Evolutionary conservation across 352 stramenopile species (phyloP), one percentile per base, ranked within the genome.

Genomic region (Globisporangium camurandrum): DNA sequence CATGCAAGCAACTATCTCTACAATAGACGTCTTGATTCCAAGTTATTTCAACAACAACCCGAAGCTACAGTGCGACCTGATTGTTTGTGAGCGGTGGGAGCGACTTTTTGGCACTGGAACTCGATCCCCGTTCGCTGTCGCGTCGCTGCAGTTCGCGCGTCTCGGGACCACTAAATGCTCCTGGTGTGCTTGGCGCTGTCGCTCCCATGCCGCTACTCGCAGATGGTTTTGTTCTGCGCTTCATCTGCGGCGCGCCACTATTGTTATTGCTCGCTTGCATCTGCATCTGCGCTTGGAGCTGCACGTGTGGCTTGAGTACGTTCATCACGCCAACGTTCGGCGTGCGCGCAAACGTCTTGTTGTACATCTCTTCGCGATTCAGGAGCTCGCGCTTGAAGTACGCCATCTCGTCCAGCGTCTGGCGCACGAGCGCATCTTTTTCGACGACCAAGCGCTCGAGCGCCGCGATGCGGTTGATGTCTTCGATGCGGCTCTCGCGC

Each of bases 331-430:
- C 88, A 3, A 97, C 86, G 37, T 95, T 95, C 0, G 86, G 85
- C 10, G 69, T 63, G 7, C 75, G 57, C 2, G 78, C 79, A 33
- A 97, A 97, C 1, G 88, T 95, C 46, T 95, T 95, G 69, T 97
- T 97, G 77, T 96, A 97, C 66, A 83, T 95, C 48, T 96, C 84
- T 56, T 97, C 89, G 16, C 89, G 86, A 51, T 97, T 97, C 17
- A 96, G 62, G 27, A 97, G 61, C 62, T 97, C 89, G 3, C 85
- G 75, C 67, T 97, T 96, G 56, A 95, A 93, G 56, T 92, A 96
- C n/a, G 79, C 73, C 84, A 96, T 94, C 56, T 97, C 89, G 46
- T 96, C 85, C 52, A 81, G 51, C 20, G 75, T 86, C 31, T 75
- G 64, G 41, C 67, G 64, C 23, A 88, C 71, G 9, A 91, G 56